phyloP scores from a whole-genome alignment of 1,139 yeast species.

The Zygosaccharomyces sapae region DNA sequence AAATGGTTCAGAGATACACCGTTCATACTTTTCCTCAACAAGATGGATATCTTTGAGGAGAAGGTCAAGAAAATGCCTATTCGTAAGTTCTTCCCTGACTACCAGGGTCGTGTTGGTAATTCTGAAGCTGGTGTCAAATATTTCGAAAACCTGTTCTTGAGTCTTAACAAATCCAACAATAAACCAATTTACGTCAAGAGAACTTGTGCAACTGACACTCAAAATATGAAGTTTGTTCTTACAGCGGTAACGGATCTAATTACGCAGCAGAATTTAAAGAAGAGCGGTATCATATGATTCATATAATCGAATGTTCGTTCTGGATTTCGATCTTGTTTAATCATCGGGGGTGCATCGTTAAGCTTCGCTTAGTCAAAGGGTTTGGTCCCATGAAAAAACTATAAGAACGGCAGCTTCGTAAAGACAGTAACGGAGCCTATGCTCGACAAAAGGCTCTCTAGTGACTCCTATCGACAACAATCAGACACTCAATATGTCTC shows the following conservation, averaged over 20 bases:
- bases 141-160: conserved; percentile 61
- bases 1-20: conserved; percentile 84
- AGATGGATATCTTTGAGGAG: conserved; percentile 72
- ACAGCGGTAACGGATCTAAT: conserved; percentile 91
- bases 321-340: conserved; percentile 1
- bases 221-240: conserved; percentile 81
- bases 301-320: background rate
- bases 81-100: conserved; percentile 68
- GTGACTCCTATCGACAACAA: too few species aligned
- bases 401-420: background rate
- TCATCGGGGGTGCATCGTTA: conserved; percentile 1
- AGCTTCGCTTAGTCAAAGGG: conserved; percentile 6
- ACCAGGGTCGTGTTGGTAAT: conserved; percentile 56
- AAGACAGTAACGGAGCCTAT: background rate
- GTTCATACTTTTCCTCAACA: conserved; percentile 81
- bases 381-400: background rate
- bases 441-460: too few species aligned
- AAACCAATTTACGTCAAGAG: conserved; percentile 84
- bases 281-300: conserved; percentile 67
- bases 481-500: conserved; percentile 35
- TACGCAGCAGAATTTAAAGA: conserved; percentile 73
- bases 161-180: conserved; percentile 53
- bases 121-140: conserved; percentile 62
- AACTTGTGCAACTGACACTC: conserved; percentile 94
- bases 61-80: conserved; percentile 66